Percentiles rank a stretch among this genome's conserved stretches.
phyloP scores from a whole-genome alignment of 2,329 filamentous ascomycete genomes.

The Neopestalotiopsis sp. region DNA sequence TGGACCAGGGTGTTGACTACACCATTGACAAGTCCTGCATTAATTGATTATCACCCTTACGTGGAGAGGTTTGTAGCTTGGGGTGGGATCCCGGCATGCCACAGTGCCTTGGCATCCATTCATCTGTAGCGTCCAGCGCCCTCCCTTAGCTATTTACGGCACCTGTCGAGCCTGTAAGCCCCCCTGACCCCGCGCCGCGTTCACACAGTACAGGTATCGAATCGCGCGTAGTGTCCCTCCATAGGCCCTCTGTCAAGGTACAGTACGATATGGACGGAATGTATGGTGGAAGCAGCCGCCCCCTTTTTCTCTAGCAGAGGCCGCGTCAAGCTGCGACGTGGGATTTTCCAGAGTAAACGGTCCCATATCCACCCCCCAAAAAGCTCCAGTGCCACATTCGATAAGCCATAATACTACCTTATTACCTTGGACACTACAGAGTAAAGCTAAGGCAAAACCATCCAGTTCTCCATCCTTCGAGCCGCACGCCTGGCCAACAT shows the following conservation, averaged over 20 bases:
- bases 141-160: not conserved
- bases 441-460: not conserved
- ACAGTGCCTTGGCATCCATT: constrained; percentile 5
- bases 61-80: constrained; percentile 7
- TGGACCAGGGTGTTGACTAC: constrained; percentile 1
- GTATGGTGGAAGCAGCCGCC: not conserved
- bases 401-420: not conserved
- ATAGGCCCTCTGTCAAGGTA: not conserved
- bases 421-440: not conserved
- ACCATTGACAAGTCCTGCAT: constrained; percentile 4
- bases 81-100: not conserved
- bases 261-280: not conserved
- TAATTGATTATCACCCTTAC: not conserved
- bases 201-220: not conserved
- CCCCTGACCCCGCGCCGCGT: not conserved
- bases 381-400: constrained; percentile 8
- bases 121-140: not conserved
- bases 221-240: not conserved
- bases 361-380: not conserved
- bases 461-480: not conserved
- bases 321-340: constrained; percentile 17
- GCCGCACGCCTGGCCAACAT: constrained; percentile 1
- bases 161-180: not conserved
- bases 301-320: constrained; percentile 11
- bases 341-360: constrained; percentile 10